A percentile compares a stretch with the other conserved stretches of the same genome.
phyloP scores from a whole-genome alignment of 2,329 filamentous ascomycete genomes.

The Hirsutella minnesotensis region DNA sequence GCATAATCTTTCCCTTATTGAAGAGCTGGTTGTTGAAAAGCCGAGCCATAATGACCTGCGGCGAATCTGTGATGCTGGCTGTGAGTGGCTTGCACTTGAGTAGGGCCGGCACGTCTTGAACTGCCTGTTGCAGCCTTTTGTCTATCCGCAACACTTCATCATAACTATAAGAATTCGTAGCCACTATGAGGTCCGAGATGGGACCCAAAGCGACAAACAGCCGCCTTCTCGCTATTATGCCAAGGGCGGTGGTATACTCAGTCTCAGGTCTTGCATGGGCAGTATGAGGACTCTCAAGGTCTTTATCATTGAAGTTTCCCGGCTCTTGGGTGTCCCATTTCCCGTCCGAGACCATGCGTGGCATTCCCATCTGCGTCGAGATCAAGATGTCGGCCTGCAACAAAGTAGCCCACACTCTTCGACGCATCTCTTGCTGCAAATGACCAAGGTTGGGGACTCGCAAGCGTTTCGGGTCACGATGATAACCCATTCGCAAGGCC shows the following conservation, averaged over 20 bases:
- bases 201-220: too few relatives aligned
- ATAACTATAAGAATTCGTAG: too few relatives aligned
- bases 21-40: constrained; percentile 28
- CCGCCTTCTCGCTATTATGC: too few relatives aligned
- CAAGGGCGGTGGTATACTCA: too few relatives aligned
- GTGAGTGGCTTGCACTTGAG: constrained; percentile 2
- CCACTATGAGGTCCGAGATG: too few relatives aligned
- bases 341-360: constrained; percentile 26
- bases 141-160: too few relatives aligned
- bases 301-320: constrained; percentile 29
- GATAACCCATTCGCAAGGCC: constrained; percentile 28
- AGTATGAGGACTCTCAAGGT: constrained; percentile 27
- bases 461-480: constrained; percentile 29
- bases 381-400: constrained; percentile 28
- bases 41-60: constrained; percentile 18
- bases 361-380: constrained; percentile 33
- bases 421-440: constrained; percentile 32
- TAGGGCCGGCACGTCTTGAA: constrained; percentile 12
- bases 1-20: constrained; percentile 29
- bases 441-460: constrained; percentile 21
- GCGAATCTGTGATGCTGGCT: constrained; percentile 22
- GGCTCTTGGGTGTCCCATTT: constrained; percentile 29
- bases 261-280: constrained; percentile 13
- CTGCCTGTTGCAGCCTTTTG: constrained; percentile 12
- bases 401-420: constrained; percentile 28